Base-by-base conservation (phyloP, 495 filamentous ascomycete species). In the Penicillium lagena region DNA sequence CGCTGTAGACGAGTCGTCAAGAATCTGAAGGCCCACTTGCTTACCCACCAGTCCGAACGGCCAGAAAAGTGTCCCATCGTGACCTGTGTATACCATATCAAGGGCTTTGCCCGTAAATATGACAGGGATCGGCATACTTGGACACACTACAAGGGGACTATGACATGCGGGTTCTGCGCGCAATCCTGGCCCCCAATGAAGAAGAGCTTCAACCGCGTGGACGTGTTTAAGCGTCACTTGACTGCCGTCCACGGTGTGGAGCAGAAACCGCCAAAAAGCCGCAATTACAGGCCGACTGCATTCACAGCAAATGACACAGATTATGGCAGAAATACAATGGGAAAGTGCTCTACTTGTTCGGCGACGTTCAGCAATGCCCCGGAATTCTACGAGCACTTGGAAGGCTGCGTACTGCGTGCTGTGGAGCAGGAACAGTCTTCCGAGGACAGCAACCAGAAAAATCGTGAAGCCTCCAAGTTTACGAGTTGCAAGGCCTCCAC, bases 81-180 rank as follows among this genome's bases (percentile, higher is more conserved):
- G 45, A 93, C 80, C 9, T 99, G 93, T 73, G 89, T 95, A 55
- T 99, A 96, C 60, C 89, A 95, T 65, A 77, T 78, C 47, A 97
- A 96, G 64, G 93, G 93, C 1, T 99, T 99, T 56, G 91, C 93
- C 5, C 75, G 93, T 33, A 99, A 97, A 56, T 99, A 99, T 56
- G 93, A 99, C 66, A 97, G 96, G 70, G 96, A 97, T 62, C 73
- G 93, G n/a, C 93, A 99, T 59, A 96, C 91, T 0, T 62, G 97
- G 51, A 99, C 94, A 14, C 93, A 99, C 54, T 99, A 99, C 75
- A 97, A 97, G 64, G 94, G 94, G 5, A 97, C 89, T 7, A 97
- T 99, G 94, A 88, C 96, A 10, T 99, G 93, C 62, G 90, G 91
- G 9, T 97, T 99, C 66, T 99, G 93, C 50, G 89, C 93, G 2